These are phyloP conservation scores for Acanthochlamys bracteata DNA, from an alignment of 106 monocot genomes.

Conservation along the genomic window DNA sequence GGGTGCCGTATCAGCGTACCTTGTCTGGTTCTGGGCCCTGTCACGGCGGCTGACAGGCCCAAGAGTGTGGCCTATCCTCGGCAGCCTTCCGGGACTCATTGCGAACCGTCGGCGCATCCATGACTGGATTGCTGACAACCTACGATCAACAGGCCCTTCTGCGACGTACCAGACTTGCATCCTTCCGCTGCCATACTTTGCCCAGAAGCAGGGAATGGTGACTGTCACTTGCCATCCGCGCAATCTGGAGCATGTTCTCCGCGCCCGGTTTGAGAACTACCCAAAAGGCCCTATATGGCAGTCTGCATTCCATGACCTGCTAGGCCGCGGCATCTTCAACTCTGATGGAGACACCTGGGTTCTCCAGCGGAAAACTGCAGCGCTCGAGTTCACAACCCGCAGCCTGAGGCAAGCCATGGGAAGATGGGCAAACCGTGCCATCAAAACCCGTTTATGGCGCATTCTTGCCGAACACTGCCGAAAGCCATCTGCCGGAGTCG, in stretches of 20 bases:
- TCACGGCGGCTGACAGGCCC: constrained; percentile 42
- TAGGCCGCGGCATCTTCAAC: constrained; percentile 91
- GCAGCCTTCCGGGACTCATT: constrained; percentile 46
- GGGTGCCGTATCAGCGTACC: constrained; percentile 29
- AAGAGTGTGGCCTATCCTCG: constrained; percentile 50
- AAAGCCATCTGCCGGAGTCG: constrained; percentile 21
- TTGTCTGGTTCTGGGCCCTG: constrained; percentile 53
- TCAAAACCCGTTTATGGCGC: constrained; percentile 52
- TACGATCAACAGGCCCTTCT: constrained; percentile 24
- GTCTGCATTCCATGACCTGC: constrained; percentile 72
- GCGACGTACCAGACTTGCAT: constrained; percentile 79
- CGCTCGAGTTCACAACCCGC: constrained; percentile 87
- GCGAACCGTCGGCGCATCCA: constrained; percentile 39
- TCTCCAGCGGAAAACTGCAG: constrained; percentile 81
- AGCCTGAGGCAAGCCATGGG: constrained; percentile 83
- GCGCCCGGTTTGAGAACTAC: constrained; percentile 75
- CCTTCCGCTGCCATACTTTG: constrained; percentile 46
- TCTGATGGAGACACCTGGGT: constrained; percentile 82
- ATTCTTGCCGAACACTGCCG: constrained; percentile 41
- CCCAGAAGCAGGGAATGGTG: constrained; percentile 52
- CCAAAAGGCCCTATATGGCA: constrained; percentile 83
- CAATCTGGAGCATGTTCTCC: constrained; percentile 80
- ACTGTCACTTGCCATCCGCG: constrained; percentile 83
- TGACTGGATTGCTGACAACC: constrained; percentile 69
- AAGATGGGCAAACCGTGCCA: constrained; percentile 57